Evolutionary conservation across 2,329 filamentous ascomycete genomes (phyloP), one percentile per base, ranked within the genome.

Genomic region (Clonostachys rhizophaga): DNA sequence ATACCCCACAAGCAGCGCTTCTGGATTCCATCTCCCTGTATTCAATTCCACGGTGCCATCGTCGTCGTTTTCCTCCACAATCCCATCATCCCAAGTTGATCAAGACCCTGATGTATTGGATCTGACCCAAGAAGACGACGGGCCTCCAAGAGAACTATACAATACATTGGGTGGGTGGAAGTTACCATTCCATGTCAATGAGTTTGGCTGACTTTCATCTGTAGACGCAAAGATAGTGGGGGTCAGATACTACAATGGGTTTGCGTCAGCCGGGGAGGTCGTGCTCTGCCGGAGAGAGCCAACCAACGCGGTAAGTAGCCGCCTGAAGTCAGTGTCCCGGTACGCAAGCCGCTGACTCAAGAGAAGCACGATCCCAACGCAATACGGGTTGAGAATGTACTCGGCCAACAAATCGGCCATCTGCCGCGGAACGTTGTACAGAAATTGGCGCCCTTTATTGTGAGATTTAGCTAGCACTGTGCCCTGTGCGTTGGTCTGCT

Each of bases 361-460:
- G 17, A 39, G 36, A n/a, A 71, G 54, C 88, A 86, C 58, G 88
- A 94, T 59, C 52, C 55, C 6, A 94, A 94, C 65, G 89, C 89
- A 0, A 89, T 95, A 48, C 79, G 82, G 6, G 80, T 95, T 2
- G 76, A 87, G 56, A 95, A 94, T 62, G 87, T 91, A 13, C 78
- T 87, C 58, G 78, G 81, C 14, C 62, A 65, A 8, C 89, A 95
- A 57, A 88, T 95, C 55, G 90, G 90, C 1, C 89, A 95, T 64
- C 72, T 95, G 39, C 86, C 87, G 7, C 74, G 81, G 12, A 72
- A 67, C 2, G 59, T 89, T 18, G 89, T 84, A 1, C 68, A 73
- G n/a, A 92, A 87, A 63, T 68, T 96, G 46, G 83, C 88, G 0
- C 79, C 76, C 3, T 90, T 89, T 59, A 74, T 95, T 59, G 84